phyloP scores from a whole-genome alignment of 2,329 filamentous ascomycete genomes.

The Pestalotiopsis sp. region DNA sequence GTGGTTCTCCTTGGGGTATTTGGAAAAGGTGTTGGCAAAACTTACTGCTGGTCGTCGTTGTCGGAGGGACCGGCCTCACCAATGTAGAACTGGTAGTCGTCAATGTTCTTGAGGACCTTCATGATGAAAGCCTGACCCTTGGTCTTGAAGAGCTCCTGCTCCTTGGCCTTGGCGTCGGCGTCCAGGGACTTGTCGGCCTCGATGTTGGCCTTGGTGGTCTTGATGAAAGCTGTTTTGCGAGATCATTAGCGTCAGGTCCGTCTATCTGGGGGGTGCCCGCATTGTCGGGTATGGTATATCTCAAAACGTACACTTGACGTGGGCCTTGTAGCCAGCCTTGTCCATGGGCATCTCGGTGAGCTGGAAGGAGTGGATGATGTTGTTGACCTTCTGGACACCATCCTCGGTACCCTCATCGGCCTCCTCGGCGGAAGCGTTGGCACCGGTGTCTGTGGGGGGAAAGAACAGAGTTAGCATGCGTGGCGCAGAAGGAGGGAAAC shows the following conservation, averaged over 20 bases:
- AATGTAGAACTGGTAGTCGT: constrained; percentile 94
- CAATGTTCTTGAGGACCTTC: constrained; percentile 80
- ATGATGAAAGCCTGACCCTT: constrained; percentile 77
- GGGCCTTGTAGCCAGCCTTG: constrained; percentile 82
- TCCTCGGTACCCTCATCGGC: constrained; percentile 78
- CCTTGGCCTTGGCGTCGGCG: constrained; percentile 40
- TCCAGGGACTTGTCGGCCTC: constrained; percentile 58
- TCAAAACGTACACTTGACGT: constrained; percentile 76
- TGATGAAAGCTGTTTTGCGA: constrained; percentile 76
- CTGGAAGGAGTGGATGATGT: constrained; percentile 92
- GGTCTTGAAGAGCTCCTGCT: constrained; percentile 78
- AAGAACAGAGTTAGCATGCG: neutral
- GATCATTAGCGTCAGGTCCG: constrained; percentile 2
- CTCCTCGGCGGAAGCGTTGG: constrained; percentile 96
- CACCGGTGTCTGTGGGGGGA: constrained; percentile 72
- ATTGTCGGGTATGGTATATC: neutral
- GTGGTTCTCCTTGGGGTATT: neutral
- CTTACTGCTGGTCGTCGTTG: constrained; percentile 72
- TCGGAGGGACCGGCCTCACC: constrained; percentile 71
- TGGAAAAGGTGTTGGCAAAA: neutral
- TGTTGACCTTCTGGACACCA: constrained; percentile 74
- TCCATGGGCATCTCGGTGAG: constrained; percentile 77
- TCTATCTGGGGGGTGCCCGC: neutral
- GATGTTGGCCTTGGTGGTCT: constrained; percentile 76
- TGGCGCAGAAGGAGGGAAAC: neutral